Conservation (phyloP, 148 eudicot genomes). For the Oxyria digyna region DNA sequence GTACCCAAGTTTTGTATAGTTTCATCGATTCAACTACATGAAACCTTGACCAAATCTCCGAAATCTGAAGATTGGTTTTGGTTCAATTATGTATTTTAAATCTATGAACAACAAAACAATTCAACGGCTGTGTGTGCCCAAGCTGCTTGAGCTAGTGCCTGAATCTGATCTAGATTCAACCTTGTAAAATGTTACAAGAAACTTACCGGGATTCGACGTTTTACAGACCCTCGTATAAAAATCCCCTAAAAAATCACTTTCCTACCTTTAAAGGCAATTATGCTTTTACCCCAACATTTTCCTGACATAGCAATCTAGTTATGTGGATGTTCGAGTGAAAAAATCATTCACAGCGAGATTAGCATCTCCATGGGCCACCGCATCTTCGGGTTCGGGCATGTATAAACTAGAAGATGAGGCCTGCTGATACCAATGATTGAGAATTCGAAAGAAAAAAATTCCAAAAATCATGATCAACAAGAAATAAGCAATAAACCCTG, state of each 20-base stretch:
- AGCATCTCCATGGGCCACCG: slow-evolving; percentile 90
- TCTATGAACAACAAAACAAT: too few species aligned
- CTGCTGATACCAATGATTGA: slow-evolving; percentile 22
- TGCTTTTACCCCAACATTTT: neutral
- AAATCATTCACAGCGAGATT: slow-evolving; percentile 89
- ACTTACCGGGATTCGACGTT: neutral
- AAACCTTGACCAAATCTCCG: too few species aligned
- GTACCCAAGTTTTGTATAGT: too few species aligned
- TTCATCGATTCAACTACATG: too few species aligned
- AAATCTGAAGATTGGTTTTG: too few species aligned
- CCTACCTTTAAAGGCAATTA: neutral
- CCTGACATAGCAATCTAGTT: neutral
- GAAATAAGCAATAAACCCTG: neutral
- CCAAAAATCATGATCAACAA: neutral
- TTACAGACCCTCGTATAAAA: neutral
- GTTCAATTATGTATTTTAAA: too few species aligned
- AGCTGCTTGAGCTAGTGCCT: too few species aligned
- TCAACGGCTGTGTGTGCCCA: too few species aligned
- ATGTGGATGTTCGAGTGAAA: slow-evolving; percentile 49
- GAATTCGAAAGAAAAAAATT: neutral
- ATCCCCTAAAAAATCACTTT: neutral
- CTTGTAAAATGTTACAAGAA: neutral
- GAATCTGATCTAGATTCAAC: neutral
- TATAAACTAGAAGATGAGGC: slow-evolving; percentile 58
- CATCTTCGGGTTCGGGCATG: slow-evolving; percentile 98